Base-by-base conservation (phyloP, 2,329 filamentous ascomycete species). In the Aspergillus thermomutatus region DNA sequence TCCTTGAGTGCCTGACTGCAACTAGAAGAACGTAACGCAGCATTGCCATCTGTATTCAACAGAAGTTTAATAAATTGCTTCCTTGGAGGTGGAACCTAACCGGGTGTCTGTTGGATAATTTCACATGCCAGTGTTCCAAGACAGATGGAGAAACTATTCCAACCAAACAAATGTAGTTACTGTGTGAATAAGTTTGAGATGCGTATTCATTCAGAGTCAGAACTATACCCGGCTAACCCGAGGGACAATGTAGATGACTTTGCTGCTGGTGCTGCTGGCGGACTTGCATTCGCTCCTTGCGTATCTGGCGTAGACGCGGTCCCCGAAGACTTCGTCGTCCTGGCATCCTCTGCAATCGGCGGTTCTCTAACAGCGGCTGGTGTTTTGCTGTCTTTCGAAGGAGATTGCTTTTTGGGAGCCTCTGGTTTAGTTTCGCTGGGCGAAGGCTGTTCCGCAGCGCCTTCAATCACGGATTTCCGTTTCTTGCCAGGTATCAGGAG, bases 401-500 rank as follows among this genome's bases (percentile, higher is more conserved):
- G 27, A 11, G 45, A n/a, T 17, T 54, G 31, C 17, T 40, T 25
- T 23, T 31, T 14, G 23, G 25, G 53, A 27, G 55, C 5, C 3
- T 26, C 34, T 7, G 53, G 10, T n/a, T 58, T 37, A 37, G 14
- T 64, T 14, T 56, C 52, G 23, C 54, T 58, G 7, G 51, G 49
- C 31, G 48, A 52, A n/a, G 55, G 19, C 23, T 34, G 45, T 50
- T 60, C 55, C 19, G 46, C 48, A 11, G 55, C 43, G 9, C 60
- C 64, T 19, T 65, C 64, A 8, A 65, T 58, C 7, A 67, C 58
- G 10, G 75, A 77, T 61, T 78, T 80, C 52, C 77, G 72, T 49
- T 74, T 69, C 62, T 80, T 80, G 3, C 76, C 68, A 1, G 74
- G 69, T 11, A 72, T 62, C 49, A 76, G 65, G 21, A 66, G 61